These are phyloP conservation scores for Serpula lacrymans DNA, from an alignment of 768 basidiomycete species.

Conservation along the genomic window DNA sequence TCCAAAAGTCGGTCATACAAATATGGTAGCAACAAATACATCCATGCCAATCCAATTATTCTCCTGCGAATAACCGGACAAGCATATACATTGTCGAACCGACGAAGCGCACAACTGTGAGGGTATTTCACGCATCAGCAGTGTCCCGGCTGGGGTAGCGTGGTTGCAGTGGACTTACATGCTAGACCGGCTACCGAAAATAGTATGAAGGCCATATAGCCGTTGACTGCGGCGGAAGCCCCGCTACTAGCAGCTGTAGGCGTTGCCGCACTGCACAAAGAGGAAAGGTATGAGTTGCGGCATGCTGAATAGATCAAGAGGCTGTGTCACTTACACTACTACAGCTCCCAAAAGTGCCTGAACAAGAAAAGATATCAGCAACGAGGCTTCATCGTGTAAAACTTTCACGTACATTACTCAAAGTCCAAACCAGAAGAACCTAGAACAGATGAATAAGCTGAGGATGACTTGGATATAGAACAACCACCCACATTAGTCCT, in stretches of 20 bases:
- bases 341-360: slow-evolving; percentile 71
- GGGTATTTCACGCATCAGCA: not conserved
- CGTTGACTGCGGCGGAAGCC: slow-evolving; percentile 59
- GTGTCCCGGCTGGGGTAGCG: slow-evolving; percentile 2
- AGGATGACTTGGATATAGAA: not conserved
- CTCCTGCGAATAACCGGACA: slow-evolving; percentile 84
- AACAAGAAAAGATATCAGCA: not conserved
- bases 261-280: slow-evolving; percentile 27
- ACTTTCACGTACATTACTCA: slow-evolving; percentile 66
- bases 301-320: not conserved
- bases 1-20: no score
- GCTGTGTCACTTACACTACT: slow-evolving; percentile 54
- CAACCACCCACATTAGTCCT: slow-evolving; percentile 67
- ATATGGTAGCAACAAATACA: no score
- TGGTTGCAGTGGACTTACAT: slow-evolving; percentile 47
- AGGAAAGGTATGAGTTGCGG: slow-evolving; percentile 4
- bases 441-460: slow-evolving; percentile 20
- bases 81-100: slow-evolving; percentile 83
- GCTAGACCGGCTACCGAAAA: slow-evolving; percentile 88
- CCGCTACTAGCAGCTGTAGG: slow-evolving; percentile 48
- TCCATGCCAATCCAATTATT: no score
- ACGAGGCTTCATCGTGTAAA: slow-evolving; percentile 6
- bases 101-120: slow-evolving; percentile 75
- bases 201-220: slow-evolving; percentile 87
- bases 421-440: slow-evolving; percentile 85